These are phyloP conservation scores for Erodium chrysanthum DNA, from an alignment of 441 rosid genomes.

Conservation along the genomic window DNA sequence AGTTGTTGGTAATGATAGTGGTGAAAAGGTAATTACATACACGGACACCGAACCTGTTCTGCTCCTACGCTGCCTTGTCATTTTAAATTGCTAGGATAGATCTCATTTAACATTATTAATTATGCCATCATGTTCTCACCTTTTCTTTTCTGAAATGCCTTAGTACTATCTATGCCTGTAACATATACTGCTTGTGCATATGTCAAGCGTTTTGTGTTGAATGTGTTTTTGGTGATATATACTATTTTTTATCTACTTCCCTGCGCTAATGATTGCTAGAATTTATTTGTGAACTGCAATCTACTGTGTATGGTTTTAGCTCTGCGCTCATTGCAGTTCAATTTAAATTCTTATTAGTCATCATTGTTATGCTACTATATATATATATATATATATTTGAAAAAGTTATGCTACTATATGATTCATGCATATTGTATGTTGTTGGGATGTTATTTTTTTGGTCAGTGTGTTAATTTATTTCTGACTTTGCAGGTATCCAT, in stretches of 20 bases:
- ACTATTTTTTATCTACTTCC: background rate
- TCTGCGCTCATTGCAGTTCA: background rate
- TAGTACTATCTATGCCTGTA: background rate
- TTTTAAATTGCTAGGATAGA: conserved; percentile 5
- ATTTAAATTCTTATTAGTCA: background rate
- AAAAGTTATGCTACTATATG: conserved; percentile 2
- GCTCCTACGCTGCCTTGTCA: background rate
- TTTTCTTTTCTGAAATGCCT: background rate
- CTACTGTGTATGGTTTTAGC: background rate
- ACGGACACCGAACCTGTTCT: background rate
- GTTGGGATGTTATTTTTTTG: background rate
- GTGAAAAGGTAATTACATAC: conserved; percentile 67
- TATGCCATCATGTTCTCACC: background rate
- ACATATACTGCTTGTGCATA: background rate
- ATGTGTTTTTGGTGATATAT: background rate
- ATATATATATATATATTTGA: too few species aligned
- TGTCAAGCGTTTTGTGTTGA: background rate
- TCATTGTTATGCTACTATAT: conserved; percentile 1
- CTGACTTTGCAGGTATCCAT: conserved; percentile 70
- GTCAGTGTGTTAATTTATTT: conserved; percentile 15
- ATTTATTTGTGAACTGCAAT: background rate
- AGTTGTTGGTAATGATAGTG: conserved; percentile 98
- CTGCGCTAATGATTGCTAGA: background rate
- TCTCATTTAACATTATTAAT: background rate
- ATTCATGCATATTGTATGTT: background rate